Evolutionary conservation across 2,329 filamentous ascomycete genomes (phyloP).

Genomic region (Epichloe coenophiala): DNA sequence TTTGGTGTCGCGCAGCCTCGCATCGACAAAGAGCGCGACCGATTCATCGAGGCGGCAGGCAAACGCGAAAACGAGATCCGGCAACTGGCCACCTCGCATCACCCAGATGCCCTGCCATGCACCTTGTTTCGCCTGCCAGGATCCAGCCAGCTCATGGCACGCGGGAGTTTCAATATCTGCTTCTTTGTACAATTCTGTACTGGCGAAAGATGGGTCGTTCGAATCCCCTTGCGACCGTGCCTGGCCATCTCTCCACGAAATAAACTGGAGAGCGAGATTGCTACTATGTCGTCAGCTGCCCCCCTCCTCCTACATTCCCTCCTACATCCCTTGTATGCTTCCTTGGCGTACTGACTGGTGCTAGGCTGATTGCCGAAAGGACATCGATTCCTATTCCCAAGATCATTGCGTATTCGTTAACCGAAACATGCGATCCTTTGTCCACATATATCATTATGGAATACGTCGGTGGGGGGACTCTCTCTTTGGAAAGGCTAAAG

Average conservation of each 20-base stretch:
- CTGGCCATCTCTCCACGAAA: background rate
- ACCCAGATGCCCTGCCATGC: background rate
- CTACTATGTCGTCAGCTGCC: background rate
- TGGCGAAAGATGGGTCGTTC: constrained; percentile 1
- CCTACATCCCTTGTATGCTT: too few species aligned
- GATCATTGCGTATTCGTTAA: background rate
- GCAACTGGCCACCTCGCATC: background rate
- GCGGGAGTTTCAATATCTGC: constrained; percentile 3
- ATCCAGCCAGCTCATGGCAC: background rate
- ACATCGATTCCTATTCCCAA: background rate
- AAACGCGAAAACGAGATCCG: background rate
- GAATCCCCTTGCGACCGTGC: constrained; percentile 1
- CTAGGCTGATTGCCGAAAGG: too few species aligned
- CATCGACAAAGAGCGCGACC: background rate
- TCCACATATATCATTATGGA: constrained; percentile 6
- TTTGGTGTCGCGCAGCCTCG: background rate
- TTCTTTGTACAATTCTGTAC: background rate
- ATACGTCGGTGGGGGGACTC: background rate
- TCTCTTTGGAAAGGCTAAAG: constrained; percentile 2
- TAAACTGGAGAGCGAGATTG: constrained; percentile 2
- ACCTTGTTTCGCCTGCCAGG: background rate
- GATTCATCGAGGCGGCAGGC: background rate
- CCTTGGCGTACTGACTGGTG: too few species aligned
- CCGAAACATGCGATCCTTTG: background rate
- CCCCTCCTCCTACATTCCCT: too few species aligned